phyloP scores from a whole-genome alignment of 2,329 filamentous ascomycete species.

The Cyphellophora europaea region DNA sequence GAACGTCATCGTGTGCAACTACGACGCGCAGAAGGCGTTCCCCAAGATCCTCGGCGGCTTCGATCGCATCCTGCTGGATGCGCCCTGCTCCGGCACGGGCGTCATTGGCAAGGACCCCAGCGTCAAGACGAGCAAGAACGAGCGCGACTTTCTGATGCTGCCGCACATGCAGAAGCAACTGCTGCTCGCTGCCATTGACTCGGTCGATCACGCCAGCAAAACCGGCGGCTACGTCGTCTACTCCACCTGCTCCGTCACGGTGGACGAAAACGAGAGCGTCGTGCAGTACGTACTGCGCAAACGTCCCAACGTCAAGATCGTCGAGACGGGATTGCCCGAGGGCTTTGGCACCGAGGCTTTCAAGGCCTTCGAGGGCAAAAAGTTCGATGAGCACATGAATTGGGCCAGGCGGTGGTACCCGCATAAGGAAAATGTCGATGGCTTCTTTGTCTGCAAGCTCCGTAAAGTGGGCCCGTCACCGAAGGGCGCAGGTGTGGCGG shows the following conservation, averaged over 20 bases:
- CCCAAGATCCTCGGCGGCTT: constrained; percentile 93
- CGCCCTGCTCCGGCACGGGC: constrained; percentile 90
- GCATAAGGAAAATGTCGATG: constrained; percentile 89
- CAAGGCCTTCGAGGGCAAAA: constrained; percentile 81
- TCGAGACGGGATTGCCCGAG: constrained; percentile 67
- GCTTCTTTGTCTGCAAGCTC: constrained; percentile 97
- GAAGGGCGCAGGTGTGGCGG: constrained; percentile 11
- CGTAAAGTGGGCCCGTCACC: constrained; percentile 81
- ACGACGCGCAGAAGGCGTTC: constrained; percentile 80
- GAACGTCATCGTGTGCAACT: constrained; percentile 92
- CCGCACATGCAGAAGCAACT: constrained; percentile 94
- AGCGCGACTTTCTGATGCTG: constrained; percentile 85
- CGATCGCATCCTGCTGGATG: constrained; percentile 86
- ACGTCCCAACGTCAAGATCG: constrained; percentile 85
- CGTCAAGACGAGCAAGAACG: constrained; percentile 97
- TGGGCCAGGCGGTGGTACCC: constrained; percentile 81
- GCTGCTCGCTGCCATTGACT: constrained; percentile 86
- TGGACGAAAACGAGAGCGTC: constrained; percentile 89
- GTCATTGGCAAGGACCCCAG: constrained; percentile 95
- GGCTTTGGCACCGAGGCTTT: constrained; percentile 90
- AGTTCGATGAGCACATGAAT: constrained; percentile 76
- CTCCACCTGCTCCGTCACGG: constrained; percentile 88
- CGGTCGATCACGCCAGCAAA: constrained; percentile 80
- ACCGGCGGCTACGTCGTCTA: constrained; percentile 94
- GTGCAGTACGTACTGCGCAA: constrained; percentile 89